Base-by-base conservation (phyloP, 352 stramenopile species). In the Peronospora belbahrii region DNA sequence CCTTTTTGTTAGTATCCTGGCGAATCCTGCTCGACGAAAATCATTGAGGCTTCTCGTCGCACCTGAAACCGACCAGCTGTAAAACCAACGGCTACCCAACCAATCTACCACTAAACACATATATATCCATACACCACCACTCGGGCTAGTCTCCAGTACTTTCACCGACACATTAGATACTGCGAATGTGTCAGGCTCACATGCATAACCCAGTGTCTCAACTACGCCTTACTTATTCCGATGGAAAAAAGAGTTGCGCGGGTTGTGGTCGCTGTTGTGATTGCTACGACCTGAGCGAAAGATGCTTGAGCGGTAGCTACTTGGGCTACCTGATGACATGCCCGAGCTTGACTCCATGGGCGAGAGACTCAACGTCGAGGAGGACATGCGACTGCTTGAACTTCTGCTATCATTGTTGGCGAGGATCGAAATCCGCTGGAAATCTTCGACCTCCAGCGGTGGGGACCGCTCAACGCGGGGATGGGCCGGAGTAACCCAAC, bases 391-490 rank as follows among this genome's bases (percentile, higher is more conserved):
- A 19, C 56, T 62, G 37, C 65, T 75, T 6, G 67, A 74, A 38
- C 45, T 56, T 13, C 51, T 42, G 24, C 44, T 45, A 35, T 52
- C 62, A 6, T 52, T 63, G 48, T 73, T 72, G 19, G 70, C 68
- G 4, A 83, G 59, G 47, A 83, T 83, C 20, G 70, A 83, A 45
- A 83, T 83, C n/a, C 70, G 70, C 44, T 83, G 70, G 45, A 83
- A 83, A 40, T 83, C 70, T 43, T 83, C 70, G 18, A 80, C 70
- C 30, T 83, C 70, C 56, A 83, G 56, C 7, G 60, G 59, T 14
- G 55, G 46, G 2, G 65, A 56, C 17, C 70, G 60, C 24, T 79
- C 65, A 19, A 70, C 37, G 18, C 55, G 50, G 1, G 43, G 32
- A 14, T 67, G 65, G 3, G 20, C 25, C 6, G 25, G 13, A 9